phyloP scores from a whole-genome alignment of 192 early-diverging fungal genomes.

The Gonapodya prolifera region DNA sequence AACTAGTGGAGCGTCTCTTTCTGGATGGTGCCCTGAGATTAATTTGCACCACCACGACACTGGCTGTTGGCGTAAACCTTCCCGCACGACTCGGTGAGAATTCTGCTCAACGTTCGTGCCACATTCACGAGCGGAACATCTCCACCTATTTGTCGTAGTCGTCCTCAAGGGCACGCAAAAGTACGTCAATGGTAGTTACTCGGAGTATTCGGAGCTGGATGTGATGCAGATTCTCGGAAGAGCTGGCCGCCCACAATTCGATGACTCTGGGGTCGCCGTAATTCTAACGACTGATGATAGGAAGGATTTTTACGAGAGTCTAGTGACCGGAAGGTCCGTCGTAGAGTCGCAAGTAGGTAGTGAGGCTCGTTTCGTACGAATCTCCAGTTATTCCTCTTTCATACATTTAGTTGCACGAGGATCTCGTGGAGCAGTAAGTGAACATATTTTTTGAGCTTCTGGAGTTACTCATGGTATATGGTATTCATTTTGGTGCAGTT shows the following conservation, averaged over 20 bases:
- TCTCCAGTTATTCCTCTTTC: too few relatives aligned
- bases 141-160: not conserved
- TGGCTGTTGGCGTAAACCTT: constrained; percentile 66
- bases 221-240: constrained; percentile 66
- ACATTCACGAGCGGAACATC: not conserved
- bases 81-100: constrained; percentile 50
- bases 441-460: too few relatives aligned
- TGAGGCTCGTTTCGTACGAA: not conserved
- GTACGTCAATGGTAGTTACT: constrained; percentile 21
- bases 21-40: constrained; percentile 30
- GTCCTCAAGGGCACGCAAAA: constrained; percentile 10
- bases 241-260: constrained; percentile 31
- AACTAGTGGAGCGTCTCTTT: constrained; percentile 42
- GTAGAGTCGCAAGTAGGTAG: not conserved
- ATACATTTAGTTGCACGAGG: not conserved
- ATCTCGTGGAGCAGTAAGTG: not conserved
- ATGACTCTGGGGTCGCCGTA: constrained; percentile 45
- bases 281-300: constrained; percentile 39
- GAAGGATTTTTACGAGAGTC: constrained; percentile 26
- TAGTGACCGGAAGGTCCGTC: constrained; percentile 22
- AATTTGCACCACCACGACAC: constrained; percentile 57
- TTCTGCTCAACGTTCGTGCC: constrained; percentile 6
- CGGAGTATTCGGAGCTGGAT: constrained; percentile 45
- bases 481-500: too few relatives aligned
- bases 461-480: too few relatives aligned